Evolutionary conservation across 345 rosid species (phyloP).

Genomic region (Geranium brycei): DNA sequence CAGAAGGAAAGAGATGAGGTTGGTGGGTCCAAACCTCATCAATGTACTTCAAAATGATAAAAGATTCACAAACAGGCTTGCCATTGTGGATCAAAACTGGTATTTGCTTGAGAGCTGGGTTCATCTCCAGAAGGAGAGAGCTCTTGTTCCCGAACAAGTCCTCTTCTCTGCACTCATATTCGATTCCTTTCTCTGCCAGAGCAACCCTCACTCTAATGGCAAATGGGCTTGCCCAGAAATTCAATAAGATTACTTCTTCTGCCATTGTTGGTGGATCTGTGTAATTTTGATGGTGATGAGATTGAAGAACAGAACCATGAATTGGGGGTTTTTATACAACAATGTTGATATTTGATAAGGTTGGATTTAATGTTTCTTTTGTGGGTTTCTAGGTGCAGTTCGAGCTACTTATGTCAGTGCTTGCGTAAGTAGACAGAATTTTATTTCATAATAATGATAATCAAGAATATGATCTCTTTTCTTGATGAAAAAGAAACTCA

Average conservation of each 20-base stretch:
- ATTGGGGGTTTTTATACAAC: no score
- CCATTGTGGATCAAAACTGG: slow-evolving; percentile 15
- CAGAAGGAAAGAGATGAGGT: slow-evolving; percentile 10
- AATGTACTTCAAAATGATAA: slow-evolving; percentile 11
- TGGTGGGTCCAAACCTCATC: slow-evolving; percentile 10
- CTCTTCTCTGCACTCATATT: slow-evolving; percentile 9
- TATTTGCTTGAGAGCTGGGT: slow-evolving; percentile 10
- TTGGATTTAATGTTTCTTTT: no score
- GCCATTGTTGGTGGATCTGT: slow-evolving; percentile 1
- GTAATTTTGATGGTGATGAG: no score
- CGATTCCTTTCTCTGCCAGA: slow-evolving; percentile 11
- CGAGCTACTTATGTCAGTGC: no score
- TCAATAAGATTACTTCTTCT: slow-evolving; percentile 8
- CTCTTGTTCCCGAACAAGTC: slow-evolving; percentile 13
- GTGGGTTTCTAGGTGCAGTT: no score
- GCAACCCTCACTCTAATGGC: slow-evolving; percentile 15
- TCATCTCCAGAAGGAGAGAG: slow-evolving; percentile 9
- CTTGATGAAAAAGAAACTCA: no score
- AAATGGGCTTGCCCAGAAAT: slow-evolving; percentile 11
- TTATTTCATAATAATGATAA: no score
- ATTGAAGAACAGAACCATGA: background rate
- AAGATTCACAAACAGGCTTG: slow-evolving; percentile 10
- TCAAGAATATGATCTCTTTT: no score
- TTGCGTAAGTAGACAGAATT: no score
- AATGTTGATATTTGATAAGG: no score